Evolutionary conservation across 1,139 yeast genomes (phyloP).

Genomic region (Debaryomyces robertsiae): DNA sequence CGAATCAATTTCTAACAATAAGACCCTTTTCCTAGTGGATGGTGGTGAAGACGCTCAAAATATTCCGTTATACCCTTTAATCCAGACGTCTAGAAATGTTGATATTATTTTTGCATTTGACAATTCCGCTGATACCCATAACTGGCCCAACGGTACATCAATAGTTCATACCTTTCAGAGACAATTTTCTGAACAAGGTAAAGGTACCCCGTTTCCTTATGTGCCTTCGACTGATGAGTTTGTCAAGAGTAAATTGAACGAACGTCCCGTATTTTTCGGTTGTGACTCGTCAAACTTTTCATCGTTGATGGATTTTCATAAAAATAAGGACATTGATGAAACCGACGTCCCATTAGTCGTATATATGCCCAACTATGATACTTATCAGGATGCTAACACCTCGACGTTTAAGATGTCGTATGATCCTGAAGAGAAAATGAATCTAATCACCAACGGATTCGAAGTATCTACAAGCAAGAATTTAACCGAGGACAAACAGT

Average conservation of each 20-base stretch:
- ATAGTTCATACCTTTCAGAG: slow-evolving; percentile 56
- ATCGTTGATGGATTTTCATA: slow-evolving; percentile 31
- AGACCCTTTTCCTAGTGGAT: slow-evolving; percentile 69
- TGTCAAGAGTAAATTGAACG: slow-evolving; percentile 29
- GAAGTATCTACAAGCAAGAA: slow-evolving; percentile 40
- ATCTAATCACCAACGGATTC: slow-evolving; percentile 42
- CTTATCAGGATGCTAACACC: slow-evolving; percentile 37
- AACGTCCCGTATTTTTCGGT: slow-evolving; percentile 45
- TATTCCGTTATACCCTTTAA: slow-evolving; percentile 74
- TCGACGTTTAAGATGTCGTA: slow-evolving; percentile 45
- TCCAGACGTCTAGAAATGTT: slow-evolving; percentile 69
- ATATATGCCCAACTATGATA: slow-evolving; percentile 36
- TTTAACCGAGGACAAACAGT: slow-evolving; percentile 36
- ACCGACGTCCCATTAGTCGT: slow-evolving; percentile 46
- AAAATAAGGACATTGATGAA: slow-evolving; percentile 27
- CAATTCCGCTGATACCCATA: slow-evolving; percentile 75
- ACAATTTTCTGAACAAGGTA: slow-evolving; percentile 47
- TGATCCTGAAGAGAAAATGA: slow-evolving; percentile 34
- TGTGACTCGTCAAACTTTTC: slow-evolving; percentile 38
- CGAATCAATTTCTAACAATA: slow-evolving; percentile 30
- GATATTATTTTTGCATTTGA: slow-evolving; percentile 85
- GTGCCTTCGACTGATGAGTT: slow-evolving; percentile 39
- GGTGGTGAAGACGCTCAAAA: slow-evolving; percentile 88
- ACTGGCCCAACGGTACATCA: slow-evolving; percentile 82
- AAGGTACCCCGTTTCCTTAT: slow-evolving; percentile 43